phyloP scores from a whole-genome alignment of 192 early-diverging fungal genomes.

The Entomortierella beljakovae region DNA sequence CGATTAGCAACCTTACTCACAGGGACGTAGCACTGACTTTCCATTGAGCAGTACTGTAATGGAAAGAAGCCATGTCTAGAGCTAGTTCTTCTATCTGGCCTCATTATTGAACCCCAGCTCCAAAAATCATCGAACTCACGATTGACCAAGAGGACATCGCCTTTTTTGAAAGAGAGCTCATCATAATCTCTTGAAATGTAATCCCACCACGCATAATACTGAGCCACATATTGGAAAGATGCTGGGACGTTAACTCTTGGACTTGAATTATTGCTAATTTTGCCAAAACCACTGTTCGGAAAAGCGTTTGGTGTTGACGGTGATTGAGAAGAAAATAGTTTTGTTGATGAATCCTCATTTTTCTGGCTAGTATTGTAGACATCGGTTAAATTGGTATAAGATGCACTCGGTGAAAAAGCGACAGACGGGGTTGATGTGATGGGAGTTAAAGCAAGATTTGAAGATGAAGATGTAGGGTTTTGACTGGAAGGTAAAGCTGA shows the following conservation, averaged over 20 bases:
- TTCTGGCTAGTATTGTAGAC: conserved; percentile 8
- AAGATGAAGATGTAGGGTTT: conserved; percentile 23
- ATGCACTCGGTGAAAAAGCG: conserved; percentile 40
- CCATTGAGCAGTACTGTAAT: conserved; percentile 42
- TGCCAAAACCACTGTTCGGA: too few relatives aligned
- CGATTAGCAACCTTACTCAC: conserved; percentile 22
- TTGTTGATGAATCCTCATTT: conserved; percentile 5
- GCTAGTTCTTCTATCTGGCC: conserved; percentile 38
- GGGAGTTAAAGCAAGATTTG: conserved; percentile 25
- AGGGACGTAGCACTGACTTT: conserved; percentile 45
- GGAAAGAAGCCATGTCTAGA: conserved; percentile 50
- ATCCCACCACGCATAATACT: conserved; percentile 53
- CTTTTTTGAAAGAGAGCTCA: conserved; percentile 50
- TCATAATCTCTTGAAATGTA: conserved; percentile 52
- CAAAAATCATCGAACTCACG: conserved; percentile 49
- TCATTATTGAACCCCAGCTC: conserved; percentile 49
- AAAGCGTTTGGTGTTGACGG: conserved; percentile 30
- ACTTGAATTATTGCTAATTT: conserved; percentile 18
- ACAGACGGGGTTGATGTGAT: conserved; percentile 19
- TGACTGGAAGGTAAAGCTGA: conserved; percentile 32
- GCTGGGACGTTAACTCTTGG: conserved; percentile 36
- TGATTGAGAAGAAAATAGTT: conserved; percentile 13
- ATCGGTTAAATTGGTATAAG: conserved; percentile 36
- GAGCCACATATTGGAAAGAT: conserved; percentile 48
- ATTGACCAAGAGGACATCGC: conserved; percentile 45